Percentiles rank a stretch among this genome's conserved stretches.
phyloP scores from a whole-genome alignment of 2,329 filamentous ascomycete genomes.

The Hypocrella siamensis region DNA sequence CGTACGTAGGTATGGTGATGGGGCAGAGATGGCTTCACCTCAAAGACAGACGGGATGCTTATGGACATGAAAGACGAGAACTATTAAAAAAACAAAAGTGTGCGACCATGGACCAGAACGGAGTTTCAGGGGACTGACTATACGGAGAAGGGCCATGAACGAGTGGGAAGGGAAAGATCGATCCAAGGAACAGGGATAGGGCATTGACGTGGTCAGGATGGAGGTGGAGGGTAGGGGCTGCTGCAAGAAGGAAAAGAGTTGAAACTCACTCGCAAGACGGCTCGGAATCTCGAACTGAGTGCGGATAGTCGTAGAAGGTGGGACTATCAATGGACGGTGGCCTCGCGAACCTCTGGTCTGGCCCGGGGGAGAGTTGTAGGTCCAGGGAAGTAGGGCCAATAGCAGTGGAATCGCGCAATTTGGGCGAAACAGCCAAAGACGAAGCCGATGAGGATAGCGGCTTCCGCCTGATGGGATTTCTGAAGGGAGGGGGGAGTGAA shows the following conservation, averaged over 20 bases:
- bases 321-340: slow-evolving; percentile 43
- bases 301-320: slow-evolving; percentile 43
- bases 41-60: no score
- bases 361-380: slow-evolving; percentile 23
- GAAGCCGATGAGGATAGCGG: slow-evolving; percentile 42
- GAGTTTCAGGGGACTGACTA: not conserved
- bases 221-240: not conserved
- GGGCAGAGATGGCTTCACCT: no score
- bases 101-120: no score
- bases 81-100: no score
- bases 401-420: slow-evolving; percentile 3
- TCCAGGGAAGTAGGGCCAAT: slow-evolving; percentile 11
- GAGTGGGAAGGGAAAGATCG: not conserved
- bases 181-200: not conserved
- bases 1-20: no score
- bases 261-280: slow-evolving; percentile 13
- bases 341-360: slow-evolving; percentile 38
- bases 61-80: no score
- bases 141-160: not conserved
- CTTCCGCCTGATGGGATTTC: slow-evolving; percentile 38
- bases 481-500: slow-evolving; percentile 6
- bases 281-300: slow-evolving; percentile 7
- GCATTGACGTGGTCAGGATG: not conserved
- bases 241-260: not conserved
- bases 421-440: slow-evolving; percentile 26